Conservation (phyloP, 257 asterid species). For the Lycium barbarum region DNA sequence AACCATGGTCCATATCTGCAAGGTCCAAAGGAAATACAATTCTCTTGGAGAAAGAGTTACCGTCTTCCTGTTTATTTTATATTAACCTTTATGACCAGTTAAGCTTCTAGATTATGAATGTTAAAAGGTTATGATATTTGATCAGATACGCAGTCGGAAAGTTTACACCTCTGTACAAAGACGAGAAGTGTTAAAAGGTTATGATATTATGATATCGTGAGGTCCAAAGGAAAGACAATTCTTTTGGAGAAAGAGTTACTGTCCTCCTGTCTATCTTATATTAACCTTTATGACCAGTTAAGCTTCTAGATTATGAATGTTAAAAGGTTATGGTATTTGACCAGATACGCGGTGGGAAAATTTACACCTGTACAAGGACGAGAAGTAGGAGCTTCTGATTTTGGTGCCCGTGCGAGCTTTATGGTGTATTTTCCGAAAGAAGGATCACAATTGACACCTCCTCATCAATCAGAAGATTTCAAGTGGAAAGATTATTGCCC, state of each 20-base stretch:
- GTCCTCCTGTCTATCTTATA: neutral
- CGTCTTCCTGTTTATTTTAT: neutral
- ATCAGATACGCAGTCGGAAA: slow-evolving; percentile 92
- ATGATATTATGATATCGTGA: neutral
- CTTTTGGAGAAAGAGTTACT: neutral
- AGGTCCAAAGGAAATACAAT: too few species aligned
- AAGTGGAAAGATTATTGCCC: slow-evolving; percentile 99
- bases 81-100: slow-evolving; percentile 1
- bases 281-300: slow-evolving; percentile 9
- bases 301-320: neutral
- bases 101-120: neutral
- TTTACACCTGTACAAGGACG: slow-evolving; percentile 86
- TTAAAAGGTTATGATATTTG: slow-evolving; percentile 29
- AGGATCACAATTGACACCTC: slow-evolving; percentile 89
- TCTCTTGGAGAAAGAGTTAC: too few species aligned
- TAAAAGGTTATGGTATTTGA: slow-evolving; percentile 30
- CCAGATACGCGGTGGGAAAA: slow-evolving; percentile 92
- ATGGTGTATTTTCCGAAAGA: slow-evolving; percentile 92
- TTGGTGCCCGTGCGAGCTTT: slow-evolving; percentile 84
- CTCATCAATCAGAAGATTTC: slow-evolving; percentile 94
- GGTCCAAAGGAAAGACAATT: neutral
- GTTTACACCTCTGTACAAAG: slow-evolving; percentile 79
- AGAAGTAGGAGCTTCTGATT: slow-evolving; percentile 87
- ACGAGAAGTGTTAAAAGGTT: slow-evolving; percentile 58
- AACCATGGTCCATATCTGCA: neutral